A percentile compares a stretch with the other conserved stretches of the same genome.
Evolutionary conservation across 2,329 filamentous ascomycete genomes (phyloP).

Genomic region (Ophiocordyceps camponoti-leonardi): DNA sequence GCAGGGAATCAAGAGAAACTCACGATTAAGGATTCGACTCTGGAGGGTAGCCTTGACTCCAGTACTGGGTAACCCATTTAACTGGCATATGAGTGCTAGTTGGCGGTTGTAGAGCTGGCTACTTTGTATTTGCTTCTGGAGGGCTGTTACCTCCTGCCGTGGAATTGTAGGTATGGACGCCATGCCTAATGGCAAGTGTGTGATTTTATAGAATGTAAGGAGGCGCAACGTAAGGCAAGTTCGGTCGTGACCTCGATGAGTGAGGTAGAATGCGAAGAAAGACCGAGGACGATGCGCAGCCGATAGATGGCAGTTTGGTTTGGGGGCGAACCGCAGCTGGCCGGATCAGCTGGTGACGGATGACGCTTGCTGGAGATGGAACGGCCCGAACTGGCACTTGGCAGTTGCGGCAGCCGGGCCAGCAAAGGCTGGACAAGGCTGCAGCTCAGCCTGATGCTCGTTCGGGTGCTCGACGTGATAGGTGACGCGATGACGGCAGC

Average conservation of each 20-base stretch:
- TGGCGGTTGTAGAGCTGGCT: slow-evolving; percentile 38
- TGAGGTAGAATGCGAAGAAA: not conserved
- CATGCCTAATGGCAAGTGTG: slow-evolving; percentile 5
- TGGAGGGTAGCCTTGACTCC: slow-evolving; percentile 79
- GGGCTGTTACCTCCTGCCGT: slow-evolving; percentile 23
- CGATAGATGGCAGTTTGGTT: not conserved
- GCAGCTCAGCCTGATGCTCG: not conserved
- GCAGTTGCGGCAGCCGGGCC: not conserved
- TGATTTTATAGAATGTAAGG: not conserved
- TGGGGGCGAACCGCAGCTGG: not conserved
- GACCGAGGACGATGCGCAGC: not conserved
- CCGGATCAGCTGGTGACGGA: not conserved
- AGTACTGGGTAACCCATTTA: slow-evolving; percentile 57
- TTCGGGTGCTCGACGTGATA: not conserved
- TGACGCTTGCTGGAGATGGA: not conserved
- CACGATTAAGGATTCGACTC: slow-evolving; percentile 60
- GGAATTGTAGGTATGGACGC: slow-evolving; percentile 13
- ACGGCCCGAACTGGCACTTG: not conserved
- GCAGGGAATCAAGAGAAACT: slow-evolving; percentile 18
- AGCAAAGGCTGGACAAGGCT: not conserved
- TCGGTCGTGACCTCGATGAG: not conserved
- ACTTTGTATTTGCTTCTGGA: slow-evolving; percentile 26
- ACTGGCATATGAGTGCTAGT: slow-evolving; percentile 59
- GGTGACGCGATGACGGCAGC: not conserved
- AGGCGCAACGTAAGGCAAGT: not conserved